Evolutionary conservation across 208 protist species (phyloP).

Genomic region (Trypanosoma caninum): DNA sequence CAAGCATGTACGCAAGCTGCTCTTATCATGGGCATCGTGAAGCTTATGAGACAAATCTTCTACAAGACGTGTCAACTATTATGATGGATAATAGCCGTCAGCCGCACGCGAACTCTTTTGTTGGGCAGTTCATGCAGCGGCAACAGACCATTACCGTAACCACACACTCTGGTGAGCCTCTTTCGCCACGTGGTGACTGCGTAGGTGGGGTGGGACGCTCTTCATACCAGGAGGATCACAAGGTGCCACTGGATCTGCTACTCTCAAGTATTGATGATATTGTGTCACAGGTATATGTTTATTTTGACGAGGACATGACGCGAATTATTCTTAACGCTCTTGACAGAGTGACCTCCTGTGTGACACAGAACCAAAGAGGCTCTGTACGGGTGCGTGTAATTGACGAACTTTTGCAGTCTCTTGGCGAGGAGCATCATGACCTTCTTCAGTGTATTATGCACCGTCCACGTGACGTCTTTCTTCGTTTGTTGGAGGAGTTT

Average conservation of each 20-base stretch:
- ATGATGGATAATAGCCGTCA: conserved; percentile 35
- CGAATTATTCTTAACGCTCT: conserved; percentile 88
- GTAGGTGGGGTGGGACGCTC: conserved; percentile 60
- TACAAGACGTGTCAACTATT: conserved; percentile 22
- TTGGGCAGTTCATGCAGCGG: conserved; percentile 56
- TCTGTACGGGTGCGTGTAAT: conserved; percentile 59
- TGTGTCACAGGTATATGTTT: conserved; percentile 86
- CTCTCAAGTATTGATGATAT: conserved; percentile 87
- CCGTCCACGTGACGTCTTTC: conserved; percentile 73
- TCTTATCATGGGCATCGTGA: conserved; percentile 15
- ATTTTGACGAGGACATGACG: conserved; percentile 87
- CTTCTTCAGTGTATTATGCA: conserved; percentile 87
- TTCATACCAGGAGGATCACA: conserved; percentile 53
- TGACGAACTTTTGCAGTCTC: conserved; percentile 70
- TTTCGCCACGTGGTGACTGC: conserved; percentile 76
- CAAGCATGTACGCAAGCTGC: conserved; percentile 32
- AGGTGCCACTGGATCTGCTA: conserved; percentile 78
- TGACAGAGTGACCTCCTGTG: conserved; percentile 72
- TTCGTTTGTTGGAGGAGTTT: conserved; percentile 85
- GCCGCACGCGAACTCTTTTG: conserved; percentile 47
- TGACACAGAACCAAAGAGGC: conserved; percentile 61
- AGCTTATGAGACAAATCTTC: conserved; percentile 18
- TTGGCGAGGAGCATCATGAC: conserved; percentile 80
- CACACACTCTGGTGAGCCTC: conserved; percentile 65
- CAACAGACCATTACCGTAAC: conserved; percentile 66